Evolutionary conservation across 768 basidiomycete genomes (phyloP), one percentile per base, ranked within the genome.

Genomic region (Hydnum rufescens): DNA sequence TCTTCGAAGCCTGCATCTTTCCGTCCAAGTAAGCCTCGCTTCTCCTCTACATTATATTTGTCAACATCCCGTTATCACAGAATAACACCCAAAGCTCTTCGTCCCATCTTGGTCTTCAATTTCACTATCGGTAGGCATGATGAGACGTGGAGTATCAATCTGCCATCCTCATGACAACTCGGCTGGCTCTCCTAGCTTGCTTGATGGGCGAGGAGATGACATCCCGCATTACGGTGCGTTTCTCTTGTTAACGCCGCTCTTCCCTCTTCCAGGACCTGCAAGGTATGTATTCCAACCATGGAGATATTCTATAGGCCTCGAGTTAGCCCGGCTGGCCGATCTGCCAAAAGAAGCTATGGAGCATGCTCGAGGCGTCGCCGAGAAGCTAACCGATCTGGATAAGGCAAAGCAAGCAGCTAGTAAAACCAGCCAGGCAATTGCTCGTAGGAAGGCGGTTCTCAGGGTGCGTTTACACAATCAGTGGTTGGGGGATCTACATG

Each of bases 321-420:
- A 95, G 58, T 74, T 96, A 26, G 90, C 92, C 8, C 75, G 76
- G 46, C 72, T 93, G 3, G 90, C 88, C 0, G 87, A 90, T 60
- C 69, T 99, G 0, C 93, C 93, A 0, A 56, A 63, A 0, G 74
- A 82, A 46, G 76, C 93, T 8, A 62, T 90, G 39, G 56, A 60
- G 3, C 78, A 82, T 62, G 79, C 74, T 3, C 72, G 66, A 54
- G 68, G 74, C 52, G 75, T 85, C 0, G 75, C 86, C 2, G 68
- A 70, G 13, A 67, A 64, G 5, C 72, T 95, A 5, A 65, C 71
- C 3, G 73, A 73, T 22, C 64, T 78, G 4, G 75, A 84, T 53
- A 68, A 70, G 3, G 71, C 67, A 54, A 65, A 73, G 42, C 70
- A 80, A 61, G 72, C 72, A 64, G 71, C 75, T 39, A 85, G 82